A percentile compares a stretch with the other conserved stretches of the same genome.
Evolutionary conservation across 257 asterid genomes (phyloP).

Genomic region (Marsdenia floribunda): DNA sequence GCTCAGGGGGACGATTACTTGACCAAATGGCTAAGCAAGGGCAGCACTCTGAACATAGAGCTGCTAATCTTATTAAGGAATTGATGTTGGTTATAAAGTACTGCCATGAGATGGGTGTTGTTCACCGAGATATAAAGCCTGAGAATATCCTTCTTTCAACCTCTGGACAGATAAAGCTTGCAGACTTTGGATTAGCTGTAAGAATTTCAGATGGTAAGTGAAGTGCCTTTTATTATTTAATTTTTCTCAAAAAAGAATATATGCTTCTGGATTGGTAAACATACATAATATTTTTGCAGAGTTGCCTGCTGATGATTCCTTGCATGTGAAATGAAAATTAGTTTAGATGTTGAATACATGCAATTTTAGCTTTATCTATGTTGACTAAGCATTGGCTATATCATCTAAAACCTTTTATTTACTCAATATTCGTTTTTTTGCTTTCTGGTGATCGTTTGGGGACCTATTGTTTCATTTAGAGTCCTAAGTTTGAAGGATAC

Average conservation of each 20-base stretch:
- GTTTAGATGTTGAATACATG: background rate
- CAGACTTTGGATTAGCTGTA: slow-evolving; percentile 82
- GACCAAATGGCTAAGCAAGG: slow-evolving; percentile 81
- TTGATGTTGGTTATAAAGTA: slow-evolving; percentile 70
- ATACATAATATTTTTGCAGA: background rate
- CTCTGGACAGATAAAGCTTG: slow-evolving; percentile 78
- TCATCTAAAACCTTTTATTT: background rate
- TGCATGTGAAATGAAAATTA: background rate
- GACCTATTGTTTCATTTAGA: background rate
- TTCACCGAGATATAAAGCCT: slow-evolving; percentile 85
- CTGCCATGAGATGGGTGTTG: slow-evolving; percentile 96
- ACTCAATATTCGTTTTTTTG: background rate
- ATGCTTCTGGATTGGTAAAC: background rate
- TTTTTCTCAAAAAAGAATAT: background rate
- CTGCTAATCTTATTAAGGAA: slow-evolving; percentile 73
- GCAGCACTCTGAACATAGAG: slow-evolving; percentile 52
- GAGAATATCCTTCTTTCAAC: slow-evolving; percentile 72
- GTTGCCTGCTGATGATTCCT: background rate
- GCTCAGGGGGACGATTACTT: slow-evolving; percentile 75
- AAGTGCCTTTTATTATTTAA: background rate
- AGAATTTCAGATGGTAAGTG: slow-evolving; percentile 66
- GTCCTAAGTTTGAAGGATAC: background rate
- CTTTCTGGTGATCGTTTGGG: background rate
- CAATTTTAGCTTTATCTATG: background rate
- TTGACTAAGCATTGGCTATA: background rate